Evolutionary conservation across 352 stramenopile genomes (phyloP), one percentile per base, ranked within the genome.

Genomic region (Phytophthora cactorum): DNA sequence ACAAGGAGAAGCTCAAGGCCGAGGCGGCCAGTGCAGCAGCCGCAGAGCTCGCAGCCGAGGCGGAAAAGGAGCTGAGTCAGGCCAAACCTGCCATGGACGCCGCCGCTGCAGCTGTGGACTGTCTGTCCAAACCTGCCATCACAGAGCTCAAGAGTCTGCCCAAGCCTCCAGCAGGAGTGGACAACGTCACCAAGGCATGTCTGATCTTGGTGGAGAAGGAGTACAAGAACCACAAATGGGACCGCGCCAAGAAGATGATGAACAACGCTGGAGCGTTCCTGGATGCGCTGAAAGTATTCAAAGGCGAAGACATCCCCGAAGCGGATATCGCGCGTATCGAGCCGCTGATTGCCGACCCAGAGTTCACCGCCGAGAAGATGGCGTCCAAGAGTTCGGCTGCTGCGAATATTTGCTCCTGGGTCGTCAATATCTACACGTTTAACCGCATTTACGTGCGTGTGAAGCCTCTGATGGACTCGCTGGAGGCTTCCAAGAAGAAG

Each of bases 161-260:
- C 0, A 99, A 99, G 67, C 97, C 97, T 3, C 97, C 97, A 3
- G 86, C 92, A 3, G 96, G 95, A 52, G 96, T 99, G 52, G 94
- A 98, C 61, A 97, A 98, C 55, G 97, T 99, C 25, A 99, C 97
- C 10, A 98, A 98, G 66, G 89, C 93, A 3, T 97, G 96, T 47
- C 78, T 99, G 14, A 99, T 99, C 64, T 73, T 99, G 36, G 95
- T 99, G 34, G 96, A 99, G 75, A 98, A 98, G 55, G 95, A 99
- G 74, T 98, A 99, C 81, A 99, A 98, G 66, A 97, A 98, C 62
- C 97, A 99, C 72, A 98, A 98, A 58, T 99, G 97, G 97, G 96
- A 99, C 58, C 89, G 92, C 17, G 97, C 97, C 38, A 99, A 99
- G 81, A 98, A 98, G 74, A 99, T 99, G 97, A 99, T 99, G 97